A percentile compares a stretch with the other conserved stretches of the same genome.
Conservation (phyloP, 2,329 filamentous ascomycete species). For the Myriosclerotinia duriaeana region DNA sequence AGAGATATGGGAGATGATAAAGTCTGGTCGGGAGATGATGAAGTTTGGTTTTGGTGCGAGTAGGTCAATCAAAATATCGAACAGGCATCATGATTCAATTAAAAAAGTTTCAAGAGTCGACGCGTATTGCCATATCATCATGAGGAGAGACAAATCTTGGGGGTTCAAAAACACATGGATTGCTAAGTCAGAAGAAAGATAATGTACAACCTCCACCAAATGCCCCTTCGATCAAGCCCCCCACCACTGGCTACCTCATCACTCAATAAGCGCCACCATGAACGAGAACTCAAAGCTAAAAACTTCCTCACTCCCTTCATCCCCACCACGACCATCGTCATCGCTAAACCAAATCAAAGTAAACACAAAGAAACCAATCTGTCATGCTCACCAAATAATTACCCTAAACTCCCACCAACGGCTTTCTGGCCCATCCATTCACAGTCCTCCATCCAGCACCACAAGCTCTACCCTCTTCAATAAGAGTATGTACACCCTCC, state of each 20-base stretch:
- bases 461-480: conserved; percentile 62
- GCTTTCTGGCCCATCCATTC: conserved; percentile 65
- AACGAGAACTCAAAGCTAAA: neutral
- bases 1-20: no score
- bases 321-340: conserved; percentile 6
- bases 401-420: conserved; percentile 36
- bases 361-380: conserved; percentile 4
- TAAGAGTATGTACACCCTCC: conserved; percentile 58
- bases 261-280: neutral
- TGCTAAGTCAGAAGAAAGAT: conserved; percentile 21
- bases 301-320: conserved; percentile 1
- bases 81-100: neutral
- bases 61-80: neutral
- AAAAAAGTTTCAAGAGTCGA: neutral
- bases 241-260: neutral
- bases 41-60: no score
- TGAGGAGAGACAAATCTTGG: neutral
- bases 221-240: neutral
- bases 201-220: conserved; percentile 22
- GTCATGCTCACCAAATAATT: neutral
- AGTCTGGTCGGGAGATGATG: no score
- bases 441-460: conserved; percentile 62
- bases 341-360: conserved; percentile 1
- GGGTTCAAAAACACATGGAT: conserved; percentile 19
- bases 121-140: neutral